These are phyloP conservation scores for Nothophaeocryptopus gaeumannii DNA, from an alignment of 2,329 filamentous ascomycete genomes.

Conservation along the genomic window DNA sequence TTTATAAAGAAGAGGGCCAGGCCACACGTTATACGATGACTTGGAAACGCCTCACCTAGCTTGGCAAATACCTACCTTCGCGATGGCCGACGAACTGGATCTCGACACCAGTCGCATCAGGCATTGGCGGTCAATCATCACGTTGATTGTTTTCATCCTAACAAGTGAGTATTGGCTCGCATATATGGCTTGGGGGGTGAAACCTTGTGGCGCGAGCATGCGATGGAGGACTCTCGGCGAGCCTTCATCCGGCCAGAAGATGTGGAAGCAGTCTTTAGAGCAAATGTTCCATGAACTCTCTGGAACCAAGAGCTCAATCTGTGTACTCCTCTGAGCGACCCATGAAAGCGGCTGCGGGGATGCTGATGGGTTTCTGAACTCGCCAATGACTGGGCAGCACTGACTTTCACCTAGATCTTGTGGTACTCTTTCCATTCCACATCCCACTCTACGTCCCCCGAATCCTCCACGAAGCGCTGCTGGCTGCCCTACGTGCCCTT, in stretches of 20 bases:
- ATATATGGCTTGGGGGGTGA: too few species aligned
- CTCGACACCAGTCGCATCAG: slow-evolving; percentile 57
- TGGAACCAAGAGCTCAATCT: too few species aligned
- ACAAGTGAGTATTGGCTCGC: slow-evolving; percentile 57
- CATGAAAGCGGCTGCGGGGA: too few species aligned
- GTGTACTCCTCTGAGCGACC: too few species aligned
- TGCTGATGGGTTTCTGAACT: neutral
- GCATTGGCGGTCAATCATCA: slow-evolving; percentile 68
- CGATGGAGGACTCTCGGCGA: too few species aligned
- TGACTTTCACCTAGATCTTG: slow-evolving; percentile 52
- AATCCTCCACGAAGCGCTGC: slow-evolving; percentile 44
- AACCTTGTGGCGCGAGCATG: too few species aligned
- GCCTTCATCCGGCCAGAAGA: too few species aligned
- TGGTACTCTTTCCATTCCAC: slow-evolving; percentile 67
- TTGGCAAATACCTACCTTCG: neutral
- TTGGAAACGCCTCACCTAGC: too few species aligned
- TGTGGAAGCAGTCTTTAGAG: neutral
- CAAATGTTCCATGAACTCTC: neutral
- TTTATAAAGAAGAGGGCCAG: too few species aligned
- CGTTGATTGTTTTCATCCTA: slow-evolving; percentile 65
- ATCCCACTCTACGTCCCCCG: slow-evolving; percentile 62
- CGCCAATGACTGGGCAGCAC: neutral
- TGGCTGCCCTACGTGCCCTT: slow-evolving; percentile 44
- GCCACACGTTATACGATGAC: too few species aligned
- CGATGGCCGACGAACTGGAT: slow-evolving; percentile 21